These are phyloP conservation scores for Cunninghamia lanceolata DNA, from an alignment of 75 land plant genomes.

Conservation along the genomic window DNA sequence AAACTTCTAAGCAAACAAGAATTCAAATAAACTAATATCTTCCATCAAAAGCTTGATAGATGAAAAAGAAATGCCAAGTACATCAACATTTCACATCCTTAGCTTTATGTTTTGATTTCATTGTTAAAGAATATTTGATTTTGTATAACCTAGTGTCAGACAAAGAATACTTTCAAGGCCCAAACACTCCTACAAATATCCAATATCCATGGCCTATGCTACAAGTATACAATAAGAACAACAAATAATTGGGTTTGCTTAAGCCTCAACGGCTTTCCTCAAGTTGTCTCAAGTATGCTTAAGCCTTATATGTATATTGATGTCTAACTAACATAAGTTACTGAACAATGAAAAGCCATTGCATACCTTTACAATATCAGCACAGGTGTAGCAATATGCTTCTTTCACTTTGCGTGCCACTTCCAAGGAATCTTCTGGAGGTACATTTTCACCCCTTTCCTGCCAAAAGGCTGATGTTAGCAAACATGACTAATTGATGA, in stretches of 20 bases:
- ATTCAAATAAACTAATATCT: background rate
- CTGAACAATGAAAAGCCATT: background rate
- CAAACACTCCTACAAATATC: background rate
- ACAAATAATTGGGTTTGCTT: background rate
- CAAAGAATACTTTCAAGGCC: background rate
- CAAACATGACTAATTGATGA: background rate
- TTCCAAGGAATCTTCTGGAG: conserved; percentile 97
- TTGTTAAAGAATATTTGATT: background rate
- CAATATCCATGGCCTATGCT: background rate
- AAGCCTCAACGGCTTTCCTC: background rate
- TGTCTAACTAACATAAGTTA: background rate
- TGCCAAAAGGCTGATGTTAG: conserved; percentile 19
- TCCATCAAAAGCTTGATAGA: background rate
- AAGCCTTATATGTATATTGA: background rate
- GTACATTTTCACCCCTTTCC: conserved; percentile 97
- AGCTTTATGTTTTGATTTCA: background rate
- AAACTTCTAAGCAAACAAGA: background rate
- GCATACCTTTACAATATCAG: conserved; percentile 97
- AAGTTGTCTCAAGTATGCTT: background rate
- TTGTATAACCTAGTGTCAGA: background rate
- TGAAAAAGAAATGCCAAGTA: background rate
- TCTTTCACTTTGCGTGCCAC: conserved; percentile 96
- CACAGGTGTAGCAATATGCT: conserved; percentile 90
- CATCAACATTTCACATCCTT: background rate
- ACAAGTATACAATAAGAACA: background rate